These are phyloP conservation scores for Colletotrichum sp. DNA, from an alignment of 2,329 filamentous ascomycete species.

Conservation along the genomic window DNA sequence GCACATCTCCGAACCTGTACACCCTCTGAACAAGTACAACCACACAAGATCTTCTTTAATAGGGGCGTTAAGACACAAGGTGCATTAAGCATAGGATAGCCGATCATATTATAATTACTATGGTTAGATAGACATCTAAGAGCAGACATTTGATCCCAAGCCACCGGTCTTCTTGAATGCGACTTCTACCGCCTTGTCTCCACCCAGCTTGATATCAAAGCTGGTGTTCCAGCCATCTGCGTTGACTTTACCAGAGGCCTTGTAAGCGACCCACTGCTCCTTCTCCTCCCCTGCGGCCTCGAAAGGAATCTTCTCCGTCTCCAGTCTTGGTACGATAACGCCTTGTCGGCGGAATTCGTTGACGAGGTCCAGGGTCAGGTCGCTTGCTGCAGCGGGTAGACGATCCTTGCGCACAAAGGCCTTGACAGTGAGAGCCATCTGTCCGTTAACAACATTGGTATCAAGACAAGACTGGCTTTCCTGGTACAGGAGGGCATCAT, in stretches of 20 bases:
- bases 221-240: constrained; percentile 3
- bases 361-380: constrained; percentile 11
- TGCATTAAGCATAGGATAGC: not conserved
- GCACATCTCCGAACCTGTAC: not conserved
- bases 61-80: not conserved
- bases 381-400: not conserved
- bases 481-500: constrained; percentile 23
- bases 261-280: constrained; percentile 9
- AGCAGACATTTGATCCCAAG: not conserved
- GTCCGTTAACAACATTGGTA: not conserved
- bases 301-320: constrained; percentile 9
- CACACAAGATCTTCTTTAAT: too few species aligned
- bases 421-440: not conserved
- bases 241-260: not conserved
- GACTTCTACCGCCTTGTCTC: not conserved
- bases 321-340: constrained; percentile 4
- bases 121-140: not conserved
- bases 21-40: not conserved
- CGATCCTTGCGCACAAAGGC: constrained; percentile 7
- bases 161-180: not conserved
- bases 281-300: not conserved
- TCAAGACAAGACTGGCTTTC: constrained; percentile 20
- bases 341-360: constrained; percentile 8
- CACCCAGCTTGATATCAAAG: constrained; percentile 13
- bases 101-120: not conserved